Conservation (phyloP, 192 early-diverging fungal genomes). For the Entomortierella beljakovae region DNA sequence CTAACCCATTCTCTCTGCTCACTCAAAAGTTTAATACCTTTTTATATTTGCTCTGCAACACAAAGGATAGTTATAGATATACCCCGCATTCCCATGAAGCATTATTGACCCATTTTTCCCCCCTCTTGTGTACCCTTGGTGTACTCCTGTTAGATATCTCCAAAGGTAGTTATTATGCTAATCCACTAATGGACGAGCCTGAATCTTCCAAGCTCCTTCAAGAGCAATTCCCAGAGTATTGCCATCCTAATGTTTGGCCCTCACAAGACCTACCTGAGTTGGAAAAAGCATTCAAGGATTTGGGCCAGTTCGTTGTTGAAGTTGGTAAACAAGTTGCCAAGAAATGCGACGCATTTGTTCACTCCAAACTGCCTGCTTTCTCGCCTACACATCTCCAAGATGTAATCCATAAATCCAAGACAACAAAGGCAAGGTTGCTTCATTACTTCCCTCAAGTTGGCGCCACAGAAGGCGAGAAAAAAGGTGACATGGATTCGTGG, state of each 20-base stretch:
- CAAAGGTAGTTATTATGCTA: constrained; percentile 76
- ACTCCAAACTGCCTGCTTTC: constrained; percentile 53
- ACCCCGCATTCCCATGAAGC: constrained; percentile 25
- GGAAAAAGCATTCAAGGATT: constrained; percentile 63
- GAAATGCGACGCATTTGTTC: constrained; percentile 69
- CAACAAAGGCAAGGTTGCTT: constrained; percentile 71
- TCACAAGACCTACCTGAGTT: constrained; percentile 64
- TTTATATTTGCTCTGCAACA: too few relatives aligned
- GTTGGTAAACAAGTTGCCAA: constrained; percentile 67
- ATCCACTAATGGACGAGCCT: constrained; percentile 62
- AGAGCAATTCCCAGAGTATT: constrained; percentile 64
- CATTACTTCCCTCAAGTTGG: constrained; percentile 72
- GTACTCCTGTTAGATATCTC: constrained; percentile 38
- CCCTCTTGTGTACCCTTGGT: neutral
- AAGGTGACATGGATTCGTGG: constrained; percentile 68
- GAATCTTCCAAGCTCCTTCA: constrained; percentile 32
- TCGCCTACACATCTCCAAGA: constrained; percentile 60
- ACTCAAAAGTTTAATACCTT: too few relatives aligned
- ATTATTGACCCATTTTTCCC: constrained; percentile 42
- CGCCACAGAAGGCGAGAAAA: constrained; percentile 22
- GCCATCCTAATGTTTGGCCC: constrained; percentile 71
- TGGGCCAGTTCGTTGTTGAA: constrained; percentile 67
- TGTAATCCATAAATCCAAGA: constrained; percentile 63
- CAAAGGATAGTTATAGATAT: too few relatives aligned
- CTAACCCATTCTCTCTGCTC: too few relatives aligned